A percentile compares a stretch with the other conserved stretches of the same genome.
Conservation (phyloP, 352 stramenopile species). For the Aphanomyces stellatus region DNA sequence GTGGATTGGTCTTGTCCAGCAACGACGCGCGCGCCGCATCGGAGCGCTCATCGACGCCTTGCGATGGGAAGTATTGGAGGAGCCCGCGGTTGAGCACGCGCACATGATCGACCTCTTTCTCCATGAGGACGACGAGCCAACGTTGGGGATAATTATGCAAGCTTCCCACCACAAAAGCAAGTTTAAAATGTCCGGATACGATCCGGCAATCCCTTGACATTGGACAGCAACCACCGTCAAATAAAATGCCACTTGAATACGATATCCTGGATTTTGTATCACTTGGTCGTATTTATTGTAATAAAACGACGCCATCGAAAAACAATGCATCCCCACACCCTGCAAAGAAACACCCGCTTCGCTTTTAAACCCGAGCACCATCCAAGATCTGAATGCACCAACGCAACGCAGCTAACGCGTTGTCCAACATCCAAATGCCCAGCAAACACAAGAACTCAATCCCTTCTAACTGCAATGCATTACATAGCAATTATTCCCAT, state of each 20-base stretch:
- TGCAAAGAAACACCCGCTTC: not conserved
- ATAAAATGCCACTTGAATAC: not conserved
- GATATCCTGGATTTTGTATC: not conserved
- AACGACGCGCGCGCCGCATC: conserved; percentile 22
- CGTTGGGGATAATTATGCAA: not conserved
- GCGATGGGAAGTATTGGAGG: conserved; percentile 33
- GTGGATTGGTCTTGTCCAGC: conserved; percentile 27
- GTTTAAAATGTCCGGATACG: conserved; percentile 2
- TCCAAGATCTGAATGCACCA: no score
- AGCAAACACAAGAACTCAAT: not conserved
- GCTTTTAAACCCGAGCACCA: no score
- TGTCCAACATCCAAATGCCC: no score
- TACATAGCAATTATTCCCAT: conserved; percentile 13
- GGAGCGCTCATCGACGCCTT: conserved; percentile 22
- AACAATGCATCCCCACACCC: not conserved
- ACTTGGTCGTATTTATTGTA: not conserved
- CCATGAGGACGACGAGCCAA: not conserved
- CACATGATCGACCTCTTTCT: conserved; percentile 56
- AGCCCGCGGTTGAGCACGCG: conserved; percentile 63
- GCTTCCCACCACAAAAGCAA: conserved; percentile 1
- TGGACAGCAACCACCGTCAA: not conserved
- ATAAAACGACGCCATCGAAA: no score
- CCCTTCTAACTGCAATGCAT: conserved; percentile 13
- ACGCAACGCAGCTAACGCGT: not conserved
- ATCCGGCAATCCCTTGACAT: not conserved